A percentile compares a stretch with the other conserved stretches of the same genome.
phyloP scores from a whole-genome alignment of 2,329 filamentous ascomycete species.

The Amesomyces nigricolor region DNA sequence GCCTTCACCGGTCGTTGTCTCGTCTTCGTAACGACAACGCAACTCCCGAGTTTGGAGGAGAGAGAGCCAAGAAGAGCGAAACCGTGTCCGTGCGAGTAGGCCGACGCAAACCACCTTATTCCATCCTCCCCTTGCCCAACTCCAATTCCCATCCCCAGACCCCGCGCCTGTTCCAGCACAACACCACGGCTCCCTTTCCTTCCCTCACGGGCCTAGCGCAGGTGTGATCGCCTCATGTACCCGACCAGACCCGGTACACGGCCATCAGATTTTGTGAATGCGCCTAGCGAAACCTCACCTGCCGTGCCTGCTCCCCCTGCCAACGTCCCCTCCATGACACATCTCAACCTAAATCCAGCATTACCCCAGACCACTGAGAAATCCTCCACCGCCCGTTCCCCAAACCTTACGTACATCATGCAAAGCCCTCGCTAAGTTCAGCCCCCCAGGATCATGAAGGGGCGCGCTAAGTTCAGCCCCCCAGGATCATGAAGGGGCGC shows the following conservation, averaged over 20 bases:
- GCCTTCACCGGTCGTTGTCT: not conserved
- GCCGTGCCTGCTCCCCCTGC: too few species aligned
- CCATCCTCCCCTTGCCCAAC: not conserved
- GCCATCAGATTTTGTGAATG: not conserved
- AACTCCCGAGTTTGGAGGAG: too few species aligned
- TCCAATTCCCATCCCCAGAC: not conserved
- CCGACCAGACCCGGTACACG: not conserved
- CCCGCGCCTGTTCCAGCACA: slow-evolving; percentile 5
- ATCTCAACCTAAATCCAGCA: not conserved
- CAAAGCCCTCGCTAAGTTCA: not conserved
- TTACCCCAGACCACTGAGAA: not conserved
- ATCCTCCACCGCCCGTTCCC: too few species aligned
- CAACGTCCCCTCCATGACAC: not conserved
- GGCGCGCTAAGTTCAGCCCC: not conserved
- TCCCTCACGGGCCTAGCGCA: slow-evolving; percentile 23
- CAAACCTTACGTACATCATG: not conserved
- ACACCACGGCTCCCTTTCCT: slow-evolving; percentile 15
- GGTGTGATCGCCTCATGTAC: slow-evolving; percentile 18
- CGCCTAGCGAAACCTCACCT: not conserved
- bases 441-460: not conserved
- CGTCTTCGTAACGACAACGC: too few species aligned
- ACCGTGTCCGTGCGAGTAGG: not conserved
- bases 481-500: not conserved
- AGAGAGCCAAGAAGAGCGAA: too few species aligned
- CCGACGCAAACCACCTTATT: slow-evolving; percentile 12